A percentile compares a stretch with the other conserved stretches of the same genome.
Evolutionary conservation across 768 basidiomycete genomes (phyloP).

Genomic region (Mycena latifolia): DNA sequence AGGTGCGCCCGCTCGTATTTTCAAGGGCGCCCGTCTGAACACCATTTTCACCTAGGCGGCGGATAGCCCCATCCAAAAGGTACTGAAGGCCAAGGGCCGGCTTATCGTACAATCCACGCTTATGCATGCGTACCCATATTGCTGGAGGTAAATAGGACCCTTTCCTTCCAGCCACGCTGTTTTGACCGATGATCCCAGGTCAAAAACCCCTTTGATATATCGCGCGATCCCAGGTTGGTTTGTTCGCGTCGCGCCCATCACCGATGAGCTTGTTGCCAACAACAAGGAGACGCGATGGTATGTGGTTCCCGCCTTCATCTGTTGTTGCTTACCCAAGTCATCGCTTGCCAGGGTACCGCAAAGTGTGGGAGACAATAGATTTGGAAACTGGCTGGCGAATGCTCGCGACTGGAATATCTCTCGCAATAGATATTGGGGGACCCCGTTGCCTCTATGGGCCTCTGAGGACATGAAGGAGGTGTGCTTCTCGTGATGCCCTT

Average conservation of each 20-base stretch:
- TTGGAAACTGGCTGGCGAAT: conserved; percentile 97
- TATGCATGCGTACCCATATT: conserved; percentile 95
- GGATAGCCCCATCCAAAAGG: conserved; percentile 94
- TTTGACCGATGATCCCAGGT: conserved; percentile 60
- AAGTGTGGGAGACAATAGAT: conserved; percentile 89
- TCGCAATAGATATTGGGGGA: conserved; percentile 99
- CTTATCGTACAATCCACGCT: conserved; percentile 90
- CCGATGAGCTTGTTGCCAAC: conserved; percentile 89
- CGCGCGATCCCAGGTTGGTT: conserved; percentile 98
- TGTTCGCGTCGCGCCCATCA: conserved; percentile 86
- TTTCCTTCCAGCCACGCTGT: neutral
- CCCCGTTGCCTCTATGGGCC: conserved; percentile 96
- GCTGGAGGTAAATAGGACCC: conserved; percentile 80
- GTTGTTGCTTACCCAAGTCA: neutral
- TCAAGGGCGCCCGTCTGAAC: conserved; percentile 10
- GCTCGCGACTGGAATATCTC: conserved; percentile 99
- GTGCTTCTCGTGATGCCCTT: conserved; percentile 17
- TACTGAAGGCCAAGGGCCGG: conserved; percentile 87
- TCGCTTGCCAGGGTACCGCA: conserved; percentile 84
- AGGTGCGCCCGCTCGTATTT: conserved; percentile 64
- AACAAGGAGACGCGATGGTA: conserved; percentile 94
- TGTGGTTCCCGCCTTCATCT: conserved; percentile 34
- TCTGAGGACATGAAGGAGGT: conserved; percentile 95
- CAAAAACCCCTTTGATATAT: conserved; percentile 95
- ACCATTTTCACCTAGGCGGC: conserved; percentile 70